These are phyloP conservation scores for Tetrahymena borealis DNA, from an alignment of 73 alveolate species.

Conservation along the genomic window DNA sequence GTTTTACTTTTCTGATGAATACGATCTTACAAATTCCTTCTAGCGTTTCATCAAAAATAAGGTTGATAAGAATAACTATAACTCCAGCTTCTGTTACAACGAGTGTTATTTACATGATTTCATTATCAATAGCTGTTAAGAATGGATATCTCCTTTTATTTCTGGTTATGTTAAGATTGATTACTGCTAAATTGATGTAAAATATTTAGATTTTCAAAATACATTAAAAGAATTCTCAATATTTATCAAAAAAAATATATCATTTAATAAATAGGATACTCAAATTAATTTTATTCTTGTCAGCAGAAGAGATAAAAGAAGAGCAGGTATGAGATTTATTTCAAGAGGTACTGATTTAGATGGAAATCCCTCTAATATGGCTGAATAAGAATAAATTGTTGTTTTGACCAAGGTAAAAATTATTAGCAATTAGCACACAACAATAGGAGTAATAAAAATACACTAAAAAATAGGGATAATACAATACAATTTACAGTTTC, in stretches of 20 bases:
- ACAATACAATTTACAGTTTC: conserved; percentile 4
- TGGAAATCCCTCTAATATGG: conserved; percentile 85
- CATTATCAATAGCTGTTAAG: conserved; percentile 11
- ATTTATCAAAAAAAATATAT: no score
- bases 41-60: conserved; percentile 33
- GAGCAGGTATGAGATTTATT: conserved; percentile 90
- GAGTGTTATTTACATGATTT: conserved; percentile 1
- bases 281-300: conserved; percentile 58
- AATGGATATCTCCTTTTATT: conserved; percentile 36
- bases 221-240: no score
- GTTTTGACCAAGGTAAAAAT: not conserved
- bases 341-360: conserved; percentile 86
- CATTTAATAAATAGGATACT: not conserved
- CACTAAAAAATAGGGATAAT: not conserved
- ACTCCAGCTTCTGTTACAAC: conserved; percentile 10
- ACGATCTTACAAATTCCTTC: conserved; percentile 37
- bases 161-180: conserved; percentile 25
- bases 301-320: conserved; percentile 80
- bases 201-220: not conserved
- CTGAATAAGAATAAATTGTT: conserved; percentile 83
- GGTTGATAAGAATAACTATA: conserved; percentile 13
- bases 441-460: not conserved
- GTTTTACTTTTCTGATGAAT: conserved; percentile 37
- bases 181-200: conserved; percentile 5
- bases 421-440: not conserved